Percentiles rank a stretch among this genome's conserved stretches.
These are phyloP conservation scores for Yueomyces sp. DNA, from an alignment of 1,139 yeast species.

Conservation along the genomic window DNA sequence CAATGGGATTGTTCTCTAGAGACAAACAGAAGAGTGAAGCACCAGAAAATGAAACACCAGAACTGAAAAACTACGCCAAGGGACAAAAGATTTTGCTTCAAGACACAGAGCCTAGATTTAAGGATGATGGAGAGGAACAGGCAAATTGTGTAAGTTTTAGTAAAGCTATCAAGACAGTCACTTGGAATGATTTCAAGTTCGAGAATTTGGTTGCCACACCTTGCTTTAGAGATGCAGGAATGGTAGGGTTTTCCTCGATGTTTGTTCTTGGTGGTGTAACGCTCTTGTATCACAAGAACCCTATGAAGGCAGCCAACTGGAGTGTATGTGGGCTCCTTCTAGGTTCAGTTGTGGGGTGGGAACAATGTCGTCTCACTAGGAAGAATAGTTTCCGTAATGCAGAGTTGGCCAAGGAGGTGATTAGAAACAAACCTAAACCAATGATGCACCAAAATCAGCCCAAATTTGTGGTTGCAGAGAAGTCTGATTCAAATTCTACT, in stretches of 20 bases:
- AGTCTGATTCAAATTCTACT: conserved; percentile 3
- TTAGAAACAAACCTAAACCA: conserved; percentile 32
- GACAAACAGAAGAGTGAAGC: neutral
- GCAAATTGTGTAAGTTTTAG: neutral
- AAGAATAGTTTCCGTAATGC: conserved; percentile 26
- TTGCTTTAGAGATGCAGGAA: conserved; percentile 80
- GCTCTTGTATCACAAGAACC: conserved; percentile 52
- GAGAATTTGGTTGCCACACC: conserved; percentile 55
- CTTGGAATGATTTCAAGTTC: conserved; percentile 41
- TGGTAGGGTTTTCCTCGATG: conserved; percentile 79
- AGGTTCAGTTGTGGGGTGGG: conserved; percentile 84
- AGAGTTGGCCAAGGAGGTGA: conserved; percentile 40
- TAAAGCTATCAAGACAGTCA: conserved; percentile 17
- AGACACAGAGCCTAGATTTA: conserved; percentile 29
- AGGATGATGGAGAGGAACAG: neutral
- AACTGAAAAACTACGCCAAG: conserved; percentile 15
- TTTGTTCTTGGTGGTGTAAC: conserved; percentile 68
- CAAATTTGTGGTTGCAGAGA: conserved; percentile 16
- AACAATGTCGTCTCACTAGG: conserved; percentile 71
- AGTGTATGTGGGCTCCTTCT: conserved; percentile 66
- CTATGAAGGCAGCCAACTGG: conserved; percentile 64
- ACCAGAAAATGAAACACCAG: conserved; percentile 4
- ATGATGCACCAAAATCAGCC: conserved; percentile 22
- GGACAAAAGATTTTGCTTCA: conserved; percentile 26
- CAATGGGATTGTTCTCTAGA: neutral